Base-by-base conservation (phyloP, 352 stramenopile genomes). In the Phytopythium montanum region DNA sequence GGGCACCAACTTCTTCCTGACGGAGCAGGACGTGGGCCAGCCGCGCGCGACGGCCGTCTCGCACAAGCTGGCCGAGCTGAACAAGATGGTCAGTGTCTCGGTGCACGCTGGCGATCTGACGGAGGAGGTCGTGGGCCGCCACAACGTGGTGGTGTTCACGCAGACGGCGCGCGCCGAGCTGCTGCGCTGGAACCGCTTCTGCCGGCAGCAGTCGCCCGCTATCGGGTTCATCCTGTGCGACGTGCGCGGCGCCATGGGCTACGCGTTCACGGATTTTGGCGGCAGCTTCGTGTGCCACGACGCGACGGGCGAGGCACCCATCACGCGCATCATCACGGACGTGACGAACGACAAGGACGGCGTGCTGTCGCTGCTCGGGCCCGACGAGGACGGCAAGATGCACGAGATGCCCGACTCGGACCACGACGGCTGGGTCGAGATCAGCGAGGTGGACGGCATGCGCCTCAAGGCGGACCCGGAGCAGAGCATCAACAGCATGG, bases 1-100 rank as follows among this genome's bases (percentile, higher is more conserved):
- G n/a, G 93, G 93, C 28, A 66, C 66, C n/a, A 98, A 98, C 63
- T 98, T 98, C 59, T 98, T 97, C 63, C 67, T 98, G 18, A 79
- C 75, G 41, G 87, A 97, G 66, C 56, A 83, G 36, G 85, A 95
- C 59, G 73, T 95, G 14, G 86, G 85, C 10, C 64, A 79, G 18
- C 82, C 87, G 9, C 79, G 87, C 25, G 85, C 82, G 5, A 46
- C 61, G 2, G 81, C 80, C 2, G 81, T 88, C 46, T 66, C 77
- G 25, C 81, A 94, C 72, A 90, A 88, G 72, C 74, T 98, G 31
- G 83, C 88, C 31, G 92, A 97, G 66, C 75, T 98, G 9, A 98
- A 98, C 78, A 94, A 94, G 68, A 90, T 96, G 76, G 89, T 97
- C 59, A 72, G 68, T 0, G 84, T 97, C 2, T 76, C 72, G 10